Percentiles rank a stretch among this genome's conserved stretches.
phyloP scores from a whole-genome alignment of 768 basidiomycete species.

The Punctularia strigosozonata region DNA sequence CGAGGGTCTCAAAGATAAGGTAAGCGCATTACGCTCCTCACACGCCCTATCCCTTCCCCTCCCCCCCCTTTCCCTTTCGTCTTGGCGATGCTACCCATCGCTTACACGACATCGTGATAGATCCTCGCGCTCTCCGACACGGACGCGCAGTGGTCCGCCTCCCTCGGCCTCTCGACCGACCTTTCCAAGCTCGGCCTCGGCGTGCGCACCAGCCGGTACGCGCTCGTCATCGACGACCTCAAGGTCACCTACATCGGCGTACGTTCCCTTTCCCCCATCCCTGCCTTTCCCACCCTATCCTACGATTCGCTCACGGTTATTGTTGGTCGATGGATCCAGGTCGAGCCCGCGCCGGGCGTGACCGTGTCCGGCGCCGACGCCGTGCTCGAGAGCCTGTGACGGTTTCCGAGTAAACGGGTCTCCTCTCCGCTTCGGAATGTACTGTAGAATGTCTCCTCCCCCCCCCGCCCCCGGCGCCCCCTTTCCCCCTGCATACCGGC shows the following conservation, averaged over 20 bases:
- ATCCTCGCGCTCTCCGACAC: constrained; percentile 25
- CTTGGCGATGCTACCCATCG: not conserved
- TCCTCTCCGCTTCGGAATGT: no score
- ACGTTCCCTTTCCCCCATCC: constrained; percentile 2
- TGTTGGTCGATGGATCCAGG: constrained; percentile 9
- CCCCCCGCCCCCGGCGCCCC: no score
- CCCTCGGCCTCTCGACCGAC: constrained; percentile 40
- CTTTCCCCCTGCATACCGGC: no score
- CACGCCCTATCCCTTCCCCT: not conserved
- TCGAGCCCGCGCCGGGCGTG: constrained; percentile 22
- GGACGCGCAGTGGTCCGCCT: constrained; percentile 20
- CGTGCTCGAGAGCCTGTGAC: constrained; percentile 25
- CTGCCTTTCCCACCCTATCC: not conserved
- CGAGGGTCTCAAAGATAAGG: constrained; percentile 43
- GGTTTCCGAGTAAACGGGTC: no score
- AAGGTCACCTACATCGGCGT: constrained; percentile 52
- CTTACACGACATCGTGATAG: constrained; percentile 10
- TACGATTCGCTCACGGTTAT: not conserved
- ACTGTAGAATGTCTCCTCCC: no score
- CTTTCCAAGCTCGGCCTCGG: constrained; percentile 30
- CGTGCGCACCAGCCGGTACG: constrained; percentile 36
- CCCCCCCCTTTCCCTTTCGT: not conserved
- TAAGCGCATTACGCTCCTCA: constrained; percentile 43
- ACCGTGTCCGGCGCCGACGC: constrained; percentile 26
- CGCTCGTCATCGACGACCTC: constrained; percentile 56